These are phyloP conservation scores for Tephrocybe sp. DNA, from an alignment of 768 basidiomycete genomes.

Conservation along the genomic window DNA sequence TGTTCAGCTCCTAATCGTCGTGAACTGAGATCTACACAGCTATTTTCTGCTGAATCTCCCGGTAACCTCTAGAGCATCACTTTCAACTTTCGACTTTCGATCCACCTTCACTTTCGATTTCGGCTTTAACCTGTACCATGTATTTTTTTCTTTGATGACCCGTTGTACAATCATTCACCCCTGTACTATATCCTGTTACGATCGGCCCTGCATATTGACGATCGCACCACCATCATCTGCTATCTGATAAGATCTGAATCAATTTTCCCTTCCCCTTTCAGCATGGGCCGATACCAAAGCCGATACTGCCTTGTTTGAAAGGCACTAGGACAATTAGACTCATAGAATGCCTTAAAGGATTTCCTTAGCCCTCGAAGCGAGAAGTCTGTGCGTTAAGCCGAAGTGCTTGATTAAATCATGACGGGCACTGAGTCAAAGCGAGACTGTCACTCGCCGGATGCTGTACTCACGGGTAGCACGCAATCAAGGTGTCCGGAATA, in stretches of 20 bases:
- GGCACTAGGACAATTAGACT: no score
- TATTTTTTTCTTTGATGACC: neutral
- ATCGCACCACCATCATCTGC: neutral
- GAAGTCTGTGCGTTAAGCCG: neutral
- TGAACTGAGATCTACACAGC: slow-evolving; percentile 19
- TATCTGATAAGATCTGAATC: slow-evolving; percentile 18
- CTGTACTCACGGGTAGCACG: slow-evolving; percentile 2
- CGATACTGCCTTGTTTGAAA: no score
- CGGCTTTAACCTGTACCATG: slow-evolving; percentile 7
- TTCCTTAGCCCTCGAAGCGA: neutral
- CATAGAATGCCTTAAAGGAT: no score
- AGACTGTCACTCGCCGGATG: neutral
- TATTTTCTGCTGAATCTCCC: slow-evolving; percentile 44
- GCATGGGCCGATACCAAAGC: no score
- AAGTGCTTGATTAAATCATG: no score
- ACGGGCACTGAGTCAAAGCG: neutral
- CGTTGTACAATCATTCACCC: neutral
- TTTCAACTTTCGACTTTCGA: neutral
- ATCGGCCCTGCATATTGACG: neutral
- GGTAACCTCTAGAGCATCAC: slow-evolving; percentile 29
- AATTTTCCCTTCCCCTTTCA: neutral
- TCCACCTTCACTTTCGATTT: slow-evolving; percentile 20
- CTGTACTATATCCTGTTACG: neutral
- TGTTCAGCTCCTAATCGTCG: neutral
- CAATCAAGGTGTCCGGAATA: slow-evolving; percentile 7